A percentile compares a stretch with the other conserved stretches of the same genome.
phyloP scores from a whole-genome alignment of 768 basidiomycete species.

The Podaxis sp. region DNA sequence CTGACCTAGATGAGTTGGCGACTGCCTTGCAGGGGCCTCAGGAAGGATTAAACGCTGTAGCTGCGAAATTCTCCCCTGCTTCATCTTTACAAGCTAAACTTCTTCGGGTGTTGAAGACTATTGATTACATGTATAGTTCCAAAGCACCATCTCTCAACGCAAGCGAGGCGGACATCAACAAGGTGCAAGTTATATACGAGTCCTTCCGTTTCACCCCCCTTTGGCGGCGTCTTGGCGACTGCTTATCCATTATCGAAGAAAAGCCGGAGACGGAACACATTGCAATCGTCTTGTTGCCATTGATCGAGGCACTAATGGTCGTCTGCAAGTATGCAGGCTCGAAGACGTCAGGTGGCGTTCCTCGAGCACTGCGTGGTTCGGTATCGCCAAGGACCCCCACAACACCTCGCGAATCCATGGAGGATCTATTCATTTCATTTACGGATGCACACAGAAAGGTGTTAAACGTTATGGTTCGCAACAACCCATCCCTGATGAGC shows the following conservation, averaged over 20 bases:
- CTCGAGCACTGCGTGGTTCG: conserved; percentile 59
- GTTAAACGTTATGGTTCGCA: conserved; percentile 96
- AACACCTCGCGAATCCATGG: conserved; percentile 75
- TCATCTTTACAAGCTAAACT: conserved; percentile 97
- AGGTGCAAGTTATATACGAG: conserved; percentile 86
- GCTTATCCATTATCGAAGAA: conserved; percentile 80
- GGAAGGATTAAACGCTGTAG: conserved; percentile 64
- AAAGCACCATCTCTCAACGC: conserved; percentile 34
- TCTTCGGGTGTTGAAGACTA: conserved; percentile 91
- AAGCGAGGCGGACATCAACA: conserved; percentile 60
- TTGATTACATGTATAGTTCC: conserved; percentile 93
- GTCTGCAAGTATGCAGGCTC: conserved; percentile 93
- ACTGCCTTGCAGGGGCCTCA: conserved; percentile 56
- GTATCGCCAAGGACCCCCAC: conserved; percentile 69
- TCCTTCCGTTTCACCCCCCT: conserved; percentile 87
- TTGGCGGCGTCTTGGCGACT: conserved; percentile 90
- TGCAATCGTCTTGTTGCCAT: conserved; percentile 87
- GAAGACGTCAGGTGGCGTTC: conserved; percentile 46
- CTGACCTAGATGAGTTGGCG: conserved; percentile 78
- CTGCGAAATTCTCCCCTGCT: conserved; percentile 90
- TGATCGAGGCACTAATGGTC: conserved; percentile 97
- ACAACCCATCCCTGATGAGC: conserved; percentile 96
- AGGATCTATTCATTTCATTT: conserved; percentile 90
- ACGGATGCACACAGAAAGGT: conserved; percentile 93
- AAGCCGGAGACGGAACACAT: conserved; percentile 82